Percentiles rank a stretch among this genome's conserved stretches.
Evolutionary conservation across 768 basidiomycete species (phyloP).

Genomic region (Collybia nuda): DNA sequence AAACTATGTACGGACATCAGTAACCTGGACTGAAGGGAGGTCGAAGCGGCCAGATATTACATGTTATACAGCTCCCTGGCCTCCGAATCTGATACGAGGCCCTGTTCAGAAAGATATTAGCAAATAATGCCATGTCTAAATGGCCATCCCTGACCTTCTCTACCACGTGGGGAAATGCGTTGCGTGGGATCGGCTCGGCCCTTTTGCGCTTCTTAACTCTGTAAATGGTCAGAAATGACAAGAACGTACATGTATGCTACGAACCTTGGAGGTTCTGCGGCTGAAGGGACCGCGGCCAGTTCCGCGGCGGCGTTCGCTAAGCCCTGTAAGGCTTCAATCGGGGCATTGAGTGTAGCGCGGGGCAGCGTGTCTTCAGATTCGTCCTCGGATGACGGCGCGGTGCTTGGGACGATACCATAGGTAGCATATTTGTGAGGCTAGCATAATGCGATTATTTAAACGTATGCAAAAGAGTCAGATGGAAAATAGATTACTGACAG

Average conservation of each 20-base stretch:
- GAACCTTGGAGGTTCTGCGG: slow-evolving; percentile 61
- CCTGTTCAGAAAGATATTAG: slow-evolving; percentile 40
- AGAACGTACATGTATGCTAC: slow-evolving; percentile 10
- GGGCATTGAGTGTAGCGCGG: slow-evolving; percentile 81
- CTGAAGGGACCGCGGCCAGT: slow-evolving; percentile 78
- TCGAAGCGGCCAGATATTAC: slow-evolving; percentile 44
- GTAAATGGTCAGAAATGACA: slow-evolving; percentile 8
- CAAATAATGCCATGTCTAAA: background rate
- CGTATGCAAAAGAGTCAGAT: background rate
- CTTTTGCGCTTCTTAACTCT: slow-evolving; percentile 86
- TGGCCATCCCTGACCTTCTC: slow-evolving; percentile 59
- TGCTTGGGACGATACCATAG: slow-evolving; percentile 86
- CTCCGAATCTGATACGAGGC: slow-evolving; percentile 81
- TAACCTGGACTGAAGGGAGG: slow-evolving; percentile 23
- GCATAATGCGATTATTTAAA: slow-evolving; percentile 1
- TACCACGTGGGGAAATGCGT: slow-evolving; percentile 86
- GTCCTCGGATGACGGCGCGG: slow-evolving; percentile 84
- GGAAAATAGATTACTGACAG: slow-evolving; percentile 45
- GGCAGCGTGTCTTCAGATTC: slow-evolving; percentile 90
- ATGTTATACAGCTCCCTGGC: slow-evolving; percentile 92
- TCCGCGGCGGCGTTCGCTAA: slow-evolving; percentile 95
- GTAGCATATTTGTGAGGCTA: slow-evolving; percentile 89
- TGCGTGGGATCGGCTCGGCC: slow-evolving; percentile 78
- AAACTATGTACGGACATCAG: slow-evolving; percentile 61
- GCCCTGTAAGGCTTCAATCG: slow-evolving; percentile 92